Evolutionary conservation across 441 rosid species (phyloP), one percentile per base, ranked within the genome.

Genomic region (Corymbia citriodora): DNA sequence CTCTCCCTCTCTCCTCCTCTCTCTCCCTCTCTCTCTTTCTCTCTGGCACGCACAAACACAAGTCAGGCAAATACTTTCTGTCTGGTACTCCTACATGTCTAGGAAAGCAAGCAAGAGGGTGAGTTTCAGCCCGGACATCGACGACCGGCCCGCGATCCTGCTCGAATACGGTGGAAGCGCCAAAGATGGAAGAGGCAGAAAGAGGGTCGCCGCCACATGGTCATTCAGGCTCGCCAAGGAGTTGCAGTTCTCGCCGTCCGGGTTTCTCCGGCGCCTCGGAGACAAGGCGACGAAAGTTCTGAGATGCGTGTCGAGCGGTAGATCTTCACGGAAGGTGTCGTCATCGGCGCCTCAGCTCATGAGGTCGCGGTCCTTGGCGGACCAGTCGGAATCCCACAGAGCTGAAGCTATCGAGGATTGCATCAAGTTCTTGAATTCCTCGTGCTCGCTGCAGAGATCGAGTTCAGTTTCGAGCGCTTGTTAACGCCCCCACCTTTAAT

Each of bases 371-470:
- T 97, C 98, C 36, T 88, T 96, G 40, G 95, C 93, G 27, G 99
- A 96, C 54, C 90, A 90, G n/a, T 92, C 97, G 45, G 99, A 98
- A 89, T 95, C 98, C 25, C 99, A 96, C 53, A 87, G 97, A 92
- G 98, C 97, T 82, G 98, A 98, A 94, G 99, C 97, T 52, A 93
- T 98, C 21, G 97, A 97, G 92, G 99, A 98, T 82, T 98, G 99
- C 93, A 98, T 98, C 87, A 96, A 96, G 94, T 98, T 97, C 96
- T 94, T 98, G 89, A 98, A 98, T 89, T 96, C 98, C 93, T 95
- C 98, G 19, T 92, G 98, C 45, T 95, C 97, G 45, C 91, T 96
- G 95, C 96, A 94, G 68, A 95, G 98, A 91, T 95, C 97, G 18
- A 96, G 94, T 91, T 97, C 99, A 2, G 93, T 93, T 88, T 91